Base-by-base conservation (phyloP, 768 basidiomycete species). In the Rubroboletus pulcherrimus region DNA sequence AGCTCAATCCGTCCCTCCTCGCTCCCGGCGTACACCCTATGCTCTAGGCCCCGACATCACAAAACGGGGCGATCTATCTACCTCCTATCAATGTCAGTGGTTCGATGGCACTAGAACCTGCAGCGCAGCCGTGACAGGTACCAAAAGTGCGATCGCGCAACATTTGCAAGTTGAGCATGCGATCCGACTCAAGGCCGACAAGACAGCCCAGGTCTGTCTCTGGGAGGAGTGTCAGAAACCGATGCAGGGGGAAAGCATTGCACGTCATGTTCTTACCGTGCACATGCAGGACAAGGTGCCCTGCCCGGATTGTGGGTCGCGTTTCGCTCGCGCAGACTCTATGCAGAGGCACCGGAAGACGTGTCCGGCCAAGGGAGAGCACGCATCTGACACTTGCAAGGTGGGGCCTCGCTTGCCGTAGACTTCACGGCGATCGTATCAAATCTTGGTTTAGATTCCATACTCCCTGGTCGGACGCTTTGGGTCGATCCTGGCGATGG, bases 191-290 rank as follows among this genome's bases (percentile, higher is more conserved):
- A 58, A 31, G 7, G 53, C 50, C 3, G 42, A 71, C 43, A 59
- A 54, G 53, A 26, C 48, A 11, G 2, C 0, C 1, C 50, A 49
- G 29, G 1, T 9, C 11, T 71, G 68, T 45, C 35, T 9, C 2
- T 69, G 68, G 70, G 48, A 42, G 2, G 12, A 0, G 0, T 69
- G 70, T 15, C 4, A 14, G n/a, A 65, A 41, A 12, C 11, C 14
- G 35, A 68, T 69, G 68, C 60, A 47, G 0, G 58, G 44, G 49
- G 68, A 71, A 19, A 71, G 68, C 49, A 59, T 69, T 2, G 4
- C 59, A 0, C 68, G 70, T 0, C 68, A 71, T 10, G 35, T 70
- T 15, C 55, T 68, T 9, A 40, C 63, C 0, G 58, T 71, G 1
- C 70, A 69, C 17, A 34, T 67, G 44, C 40, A 34, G 42, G 49